Evolutionary conservation across 352 stramenopile genomes (phyloP), one percentile per base, ranked within the genome.

Genomic region (Aphanomyces cochlioides): DNA sequence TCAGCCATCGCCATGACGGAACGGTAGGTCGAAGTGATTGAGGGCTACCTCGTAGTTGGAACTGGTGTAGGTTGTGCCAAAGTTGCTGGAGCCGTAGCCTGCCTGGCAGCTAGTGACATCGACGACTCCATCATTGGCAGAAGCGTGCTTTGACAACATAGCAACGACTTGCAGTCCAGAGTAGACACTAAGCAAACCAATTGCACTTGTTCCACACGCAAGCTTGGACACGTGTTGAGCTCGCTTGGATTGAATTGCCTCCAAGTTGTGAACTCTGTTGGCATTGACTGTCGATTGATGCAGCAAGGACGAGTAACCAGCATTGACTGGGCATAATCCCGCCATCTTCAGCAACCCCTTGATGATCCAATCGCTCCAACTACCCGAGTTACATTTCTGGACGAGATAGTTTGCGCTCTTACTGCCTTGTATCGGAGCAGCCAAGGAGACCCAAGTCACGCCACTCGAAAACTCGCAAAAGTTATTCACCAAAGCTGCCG

Each of bases 401-500:
- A 75, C 41, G 12, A 57, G 57, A 3, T 38, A 54, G 15, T 59
- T 69, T 3, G 78, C 67, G 21, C 66, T 68, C 48, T 47, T 47
- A 37, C 61, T 77, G 53, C 78, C 78, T 8, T 61, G 61, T 57
- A 84, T 79, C 8, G 78, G 78, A 0, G 68, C 74, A 3, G 60
- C 64, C 5, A 84, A 40, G n/a, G 78, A 67, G 56, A 84, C 80
- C 71, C 73, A 84, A 69, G 82, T 80, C 60, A 72, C 74, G 7
- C 65, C 66, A 17, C 39, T 57, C 15, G 48, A 72, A 12, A 84
- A 45, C 0, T 19, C 68, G 53, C 78, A 84, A 34, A 67, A 59
- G 5, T 69, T 28, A 43, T 76, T 74, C 39, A 69, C 69, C 34
- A 76, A 13, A 13, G 78, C 76, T 1, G 56, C 66, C 1, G 70